These are phyloP conservation scores for Phytopythium ostracodes DNA, from an alignment of 352 stramenopile species.

Conservation along the genomic window DNA sequence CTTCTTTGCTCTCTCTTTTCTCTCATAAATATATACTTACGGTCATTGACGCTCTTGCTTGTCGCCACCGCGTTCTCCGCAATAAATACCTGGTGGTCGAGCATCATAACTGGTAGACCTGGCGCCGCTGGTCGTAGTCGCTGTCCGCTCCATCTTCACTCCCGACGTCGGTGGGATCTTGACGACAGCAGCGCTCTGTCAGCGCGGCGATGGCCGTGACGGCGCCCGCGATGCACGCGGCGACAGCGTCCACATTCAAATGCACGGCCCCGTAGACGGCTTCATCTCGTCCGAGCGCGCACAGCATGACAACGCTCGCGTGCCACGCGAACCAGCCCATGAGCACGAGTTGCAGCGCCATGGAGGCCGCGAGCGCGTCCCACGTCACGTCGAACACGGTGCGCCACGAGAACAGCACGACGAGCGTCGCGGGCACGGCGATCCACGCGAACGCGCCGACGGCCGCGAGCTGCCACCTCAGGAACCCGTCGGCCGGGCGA, in stretches of 20 bases:
- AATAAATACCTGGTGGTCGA: too few species aligned
- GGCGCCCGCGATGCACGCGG: background rate
- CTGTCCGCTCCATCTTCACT: background rate
- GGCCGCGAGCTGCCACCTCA: constrained; percentile 3
- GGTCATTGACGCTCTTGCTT: background rate
- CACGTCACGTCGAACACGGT: background rate
- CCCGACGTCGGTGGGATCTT: background rate
- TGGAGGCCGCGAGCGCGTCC: constrained; percentile 1
- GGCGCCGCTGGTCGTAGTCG: background rate
- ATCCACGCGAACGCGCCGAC: constrained; percentile 2
- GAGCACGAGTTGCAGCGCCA: constrained; percentile 6
- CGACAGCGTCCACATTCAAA: constrained; percentile 2
- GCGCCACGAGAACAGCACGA: background rate
- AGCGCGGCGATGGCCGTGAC: constrained; percentile 2
- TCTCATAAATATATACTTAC: background rate
- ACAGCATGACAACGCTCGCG: constrained; percentile 4
- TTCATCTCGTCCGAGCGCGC: background rate
- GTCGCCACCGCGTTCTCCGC: background rate
- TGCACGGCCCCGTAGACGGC: constrained; percentile 4
- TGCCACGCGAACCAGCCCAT: constrained; percentile 9
- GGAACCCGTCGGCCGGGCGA: background rate
- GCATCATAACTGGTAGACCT: background rate
- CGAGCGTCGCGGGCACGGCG: background rate
- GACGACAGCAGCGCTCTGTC: background rate
- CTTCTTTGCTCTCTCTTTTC: background rate